Base-by-base conservation (phyloP, 768 basidiomycete species). In the Agrocybe chaxingu region DNA sequence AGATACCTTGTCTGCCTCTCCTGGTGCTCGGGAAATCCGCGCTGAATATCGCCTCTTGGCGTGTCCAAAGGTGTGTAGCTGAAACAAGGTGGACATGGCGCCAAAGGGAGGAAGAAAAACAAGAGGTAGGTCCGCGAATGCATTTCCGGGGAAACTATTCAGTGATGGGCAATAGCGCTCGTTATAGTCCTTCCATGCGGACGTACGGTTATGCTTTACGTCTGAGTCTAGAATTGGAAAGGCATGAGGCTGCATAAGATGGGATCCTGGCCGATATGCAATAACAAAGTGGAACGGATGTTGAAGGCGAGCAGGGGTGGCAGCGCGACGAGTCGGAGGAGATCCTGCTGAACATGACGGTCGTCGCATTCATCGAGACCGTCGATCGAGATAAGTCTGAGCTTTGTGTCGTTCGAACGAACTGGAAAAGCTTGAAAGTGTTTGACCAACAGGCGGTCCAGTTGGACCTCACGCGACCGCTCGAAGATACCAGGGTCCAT, bases 331-430 rank as follows among this genome's bases (percentile, higher is more conserved):
- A 47, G 19, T 8, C 42, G 40, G 8, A 59, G 37, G 36, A 59
- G 35, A n/a, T 54, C 43, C 7, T 31, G 24, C 18, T 59, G 58
- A 0, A 39, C 33, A 4, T 45, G 35, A 2, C 33, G n/a, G 13
- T 46, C 36, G 2, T 42, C 32, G 29, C 54, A 59, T 30, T 62
- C 60, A 16, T 62, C 58, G 7, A 62, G 34, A 3, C 60, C 60
- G 38, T 62, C 58, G 29, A 62, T 42, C 16, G 59, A 45, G 31
- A 62, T 30, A 5, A 59, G 44, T n/a, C 36, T 42, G 13, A 54
- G 31, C 24, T 10, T 18, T 10, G 35, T 30, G 10, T 31, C 10
- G n/a, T 16, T 29, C 33, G 50, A 19, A 30, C 35, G 7, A 7
- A 7, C 12, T 18, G 19, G 30, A 18, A 42, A 9, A 13, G 50